phyloP scores from a whole-genome alignment of 345 rosid genomes.

The Raphanus raphanistrum region DNA sequence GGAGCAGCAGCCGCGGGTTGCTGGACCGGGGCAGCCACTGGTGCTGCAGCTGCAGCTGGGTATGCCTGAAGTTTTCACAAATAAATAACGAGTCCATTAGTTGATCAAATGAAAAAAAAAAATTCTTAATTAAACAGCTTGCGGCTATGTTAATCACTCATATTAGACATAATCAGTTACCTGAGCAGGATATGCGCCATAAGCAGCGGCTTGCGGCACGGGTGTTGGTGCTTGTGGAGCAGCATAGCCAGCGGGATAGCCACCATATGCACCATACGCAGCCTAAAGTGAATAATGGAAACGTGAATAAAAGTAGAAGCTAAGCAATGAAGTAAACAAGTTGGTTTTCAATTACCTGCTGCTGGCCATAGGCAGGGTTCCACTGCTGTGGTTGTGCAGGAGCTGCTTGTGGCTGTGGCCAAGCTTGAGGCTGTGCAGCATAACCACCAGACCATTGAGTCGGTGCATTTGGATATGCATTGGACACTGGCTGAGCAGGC shows the following conservation, averaged over 20 bases:
- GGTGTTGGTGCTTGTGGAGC: conserved; percentile 70
- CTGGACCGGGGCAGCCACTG: conserved; percentile 51
- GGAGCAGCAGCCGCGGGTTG: conserved; percentile 55
- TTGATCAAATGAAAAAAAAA: background rate
- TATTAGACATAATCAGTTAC: conserved; percentile 33
- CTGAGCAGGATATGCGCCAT: conserved; percentile 89
- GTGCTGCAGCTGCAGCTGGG: conserved; percentile 51
- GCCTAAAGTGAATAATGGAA: conserved; percentile 46
- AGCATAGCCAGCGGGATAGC: conserved; percentile 66
- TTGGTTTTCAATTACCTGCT: conserved; percentile 44
- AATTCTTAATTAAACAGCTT: background rate
- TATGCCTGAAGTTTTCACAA: conserved; percentile 33
- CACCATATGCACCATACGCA: conserved; percentile 68
- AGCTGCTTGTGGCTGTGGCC: conserved; percentile 73
- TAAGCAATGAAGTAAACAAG: background rate
- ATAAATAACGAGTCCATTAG: conserved; percentile 32
- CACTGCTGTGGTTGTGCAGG: conserved; percentile 74
- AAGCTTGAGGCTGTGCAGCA: conserved; percentile 78
- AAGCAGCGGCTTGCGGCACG: conserved; percentile 62
- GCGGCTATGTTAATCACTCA: background rate
- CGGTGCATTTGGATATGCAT: conserved; percentile 42
- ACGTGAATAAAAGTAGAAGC: background rate
- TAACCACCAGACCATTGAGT: conserved; percentile 85
- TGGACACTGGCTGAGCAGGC: conserved; percentile 57
- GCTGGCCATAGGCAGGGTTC: conserved; percentile 74